Evolutionary conservation across 140 eudicot species (phyloP).

Genomic region (Oenanthe javanica): DNA sequence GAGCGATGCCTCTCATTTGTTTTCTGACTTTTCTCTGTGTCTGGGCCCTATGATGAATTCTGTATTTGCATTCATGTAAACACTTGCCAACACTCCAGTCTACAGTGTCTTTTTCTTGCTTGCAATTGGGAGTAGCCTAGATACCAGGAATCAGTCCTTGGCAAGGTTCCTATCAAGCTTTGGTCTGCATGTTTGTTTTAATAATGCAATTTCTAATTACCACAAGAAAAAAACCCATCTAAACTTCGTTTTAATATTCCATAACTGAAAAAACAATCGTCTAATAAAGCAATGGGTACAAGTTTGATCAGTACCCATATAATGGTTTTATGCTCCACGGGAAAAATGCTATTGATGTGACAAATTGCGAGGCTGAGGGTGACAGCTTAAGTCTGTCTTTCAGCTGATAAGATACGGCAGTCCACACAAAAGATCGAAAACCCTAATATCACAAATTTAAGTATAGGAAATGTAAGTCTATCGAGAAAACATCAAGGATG

Average conservation of each 20-base stretch:
- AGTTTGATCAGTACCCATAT: constrained; percentile 63
- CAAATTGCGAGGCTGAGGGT: constrained; percentile 95
- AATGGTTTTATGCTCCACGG: constrained; percentile 99
- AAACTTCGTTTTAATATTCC: background rate
- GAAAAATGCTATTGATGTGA: constrained; percentile 73
- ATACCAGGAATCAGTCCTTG: background rate
- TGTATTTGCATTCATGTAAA: background rate
- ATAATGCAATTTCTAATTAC: background rate
- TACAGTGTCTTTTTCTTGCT: background rate
- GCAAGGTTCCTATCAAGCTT: background rate
- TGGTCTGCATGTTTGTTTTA: background rate
- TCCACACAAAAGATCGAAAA: constrained; percentile 95
- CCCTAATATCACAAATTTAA: constrained; percentile 53
- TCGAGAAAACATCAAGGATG: background rate
- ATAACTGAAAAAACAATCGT: background rate
- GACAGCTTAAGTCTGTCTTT: constrained; percentile 78
- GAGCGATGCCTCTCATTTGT: background rate
- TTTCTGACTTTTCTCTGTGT: background rate
- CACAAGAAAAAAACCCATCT: background rate
- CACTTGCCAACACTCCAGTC: background rate
- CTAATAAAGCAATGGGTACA: background rate
- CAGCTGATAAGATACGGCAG: constrained; percentile 91
- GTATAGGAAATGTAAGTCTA: constrained; percentile 4
- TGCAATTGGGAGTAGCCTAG: background rate
- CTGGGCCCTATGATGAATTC: background rate